Conservation (phyloP, 208 protist species). For the Leishmania mexicana region DNA sequence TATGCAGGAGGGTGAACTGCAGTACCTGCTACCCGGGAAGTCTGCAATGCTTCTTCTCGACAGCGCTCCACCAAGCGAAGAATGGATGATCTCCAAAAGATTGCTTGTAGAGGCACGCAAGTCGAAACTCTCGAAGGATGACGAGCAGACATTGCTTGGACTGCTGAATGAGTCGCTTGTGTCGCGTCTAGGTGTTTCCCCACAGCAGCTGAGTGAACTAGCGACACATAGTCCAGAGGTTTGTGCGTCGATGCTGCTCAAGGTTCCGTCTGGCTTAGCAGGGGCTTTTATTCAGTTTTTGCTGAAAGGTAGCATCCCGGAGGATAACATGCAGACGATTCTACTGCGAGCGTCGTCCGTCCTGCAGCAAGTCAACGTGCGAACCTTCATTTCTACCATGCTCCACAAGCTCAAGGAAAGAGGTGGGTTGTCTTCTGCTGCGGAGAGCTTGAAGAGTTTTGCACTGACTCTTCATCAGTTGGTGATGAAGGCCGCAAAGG, state of each 20-base stretch:
- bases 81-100: slow-evolving; percentile 42
- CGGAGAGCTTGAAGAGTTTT: slow-evolving; percentile 54
- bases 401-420: slow-evolving; percentile 57
- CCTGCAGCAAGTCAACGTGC: slow-evolving; percentile 63
- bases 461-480: slow-evolving; percentile 62
- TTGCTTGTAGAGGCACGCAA: slow-evolving; percentile 35
- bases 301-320: slow-evolving; percentile 42
- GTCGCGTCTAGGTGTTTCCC: slow-evolving; percentile 44
- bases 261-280: slow-evolving; percentile 32
- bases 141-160: slow-evolving; percentile 43
- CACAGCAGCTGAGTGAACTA: slow-evolving; percentile 39
- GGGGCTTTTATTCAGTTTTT: slow-evolving; percentile 52
- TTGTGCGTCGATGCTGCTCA: slow-evolving; percentile 53
- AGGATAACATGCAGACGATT: slow-evolving; percentile 54
- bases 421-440: slow-evolving; percentile 5
- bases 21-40: slow-evolving; percentile 45
- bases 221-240: slow-evolving; percentile 62
- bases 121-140: slow-evolving; percentile 38
- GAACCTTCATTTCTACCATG: slow-evolving; percentile 43
- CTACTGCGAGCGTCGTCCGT: slow-evolving; percentile 47
- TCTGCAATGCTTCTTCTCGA: slow-evolving; percentile 58
- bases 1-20: slow-evolving; percentile 56
- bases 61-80: slow-evolving; percentile 34
- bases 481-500: slow-evolving; percentile 55
- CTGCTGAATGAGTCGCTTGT: slow-evolving; percentile 42